Base-by-base conservation (phyloP, 208 protist species). In the Acanthamoeba castellanii region DNA sequence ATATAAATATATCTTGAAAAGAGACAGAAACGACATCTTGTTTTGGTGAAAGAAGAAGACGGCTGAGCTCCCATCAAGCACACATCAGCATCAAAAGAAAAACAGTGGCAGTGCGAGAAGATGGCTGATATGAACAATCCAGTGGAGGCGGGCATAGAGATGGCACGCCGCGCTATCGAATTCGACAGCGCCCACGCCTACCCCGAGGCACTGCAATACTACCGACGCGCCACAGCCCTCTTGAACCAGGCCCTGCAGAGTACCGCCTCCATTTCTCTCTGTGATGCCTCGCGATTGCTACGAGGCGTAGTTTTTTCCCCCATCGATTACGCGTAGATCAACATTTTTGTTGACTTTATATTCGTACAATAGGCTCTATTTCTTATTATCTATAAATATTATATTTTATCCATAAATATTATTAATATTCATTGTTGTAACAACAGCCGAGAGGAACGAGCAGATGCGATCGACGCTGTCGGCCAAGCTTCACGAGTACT, bases 401-500 rank as follows among this genome's bases (percentile, higher is more conserved):
- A 61, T 61, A 22, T 32, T 76, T 42, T 76, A 76, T 76, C 37
- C 37, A 37, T 45, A 42, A 20, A 27, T 76, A 37, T 14, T 20
- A 45, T 37, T 76, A 27, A 76, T 37, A 45, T 37, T 37, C 18
- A 37, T 37, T 30, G 2, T 45, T 34, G 20, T 72, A 72, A 4
- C n/a, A 18, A 42, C 50, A 90, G 82, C 47, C 13, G 82, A 90
- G 47, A 22, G 57, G 8, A 90, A 90, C 42, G 82, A 90, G 57
- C 82, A 90, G 32, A 16, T 90, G 55, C 74, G 57, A 45, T 32
- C 82, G 6, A 90, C 47, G 57, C 30, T 90, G 27, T 30, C 37
- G 27, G 82, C 82, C 27, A 90, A 90, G 57, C 82, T 47, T 2
- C n/a, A 90, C 55, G 82, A 90, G 47, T 90, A 90, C 82, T 37